Base-by-base conservation (phyloP, 1,284 basidiomycete genomes). In the Cryptococcus sp. region DNA sequence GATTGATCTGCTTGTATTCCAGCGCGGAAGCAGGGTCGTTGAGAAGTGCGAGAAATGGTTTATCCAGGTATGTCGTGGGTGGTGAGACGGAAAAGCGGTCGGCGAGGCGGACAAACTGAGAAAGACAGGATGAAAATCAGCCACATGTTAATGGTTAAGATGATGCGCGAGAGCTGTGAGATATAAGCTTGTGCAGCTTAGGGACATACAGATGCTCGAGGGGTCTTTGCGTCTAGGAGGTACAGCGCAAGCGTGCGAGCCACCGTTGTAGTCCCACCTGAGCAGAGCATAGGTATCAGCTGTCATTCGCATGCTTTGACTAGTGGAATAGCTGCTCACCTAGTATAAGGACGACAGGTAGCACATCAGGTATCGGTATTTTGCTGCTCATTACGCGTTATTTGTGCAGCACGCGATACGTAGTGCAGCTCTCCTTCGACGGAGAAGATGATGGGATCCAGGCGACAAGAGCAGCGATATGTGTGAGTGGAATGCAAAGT, bases 11-110 rank as follows among this genome's bases (percentile, higher is more conserved):
- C 52, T 84, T 84, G 73, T 94, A 93, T 85, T 87, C 64, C 80
- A 72, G 46, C 29, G 43, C 50, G 19, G 53, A 57, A n/a, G 40
- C 45, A 0, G 62, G 54, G 3, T 54, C 55, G 34, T 63, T 77
- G 8, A 93, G 81, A 23, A 90, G 79, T 49, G 85, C 80, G 43
- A 85, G 84, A 70, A 93, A 93, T 58, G 87, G 84, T 26, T 84
- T 80, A 37, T 91, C 91, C 62, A 93, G 82, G 77, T 93, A 93
- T 38, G 90, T 93, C 53, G 91, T 92, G n/a, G 91, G 83, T 5
- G 91, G 91, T 16, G 79, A 70, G 40, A 93, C 88, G 22, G 89
- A 90, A 76, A 86, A 92, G 73, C 91, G 89, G 79, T 94, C 91
- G 46, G 91, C 89, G 64, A 62, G 88, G 49, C 87, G 85, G 54